Base-by-base conservation (phyloP, 306 rosid species). In the Inga oerstediana region DNA sequence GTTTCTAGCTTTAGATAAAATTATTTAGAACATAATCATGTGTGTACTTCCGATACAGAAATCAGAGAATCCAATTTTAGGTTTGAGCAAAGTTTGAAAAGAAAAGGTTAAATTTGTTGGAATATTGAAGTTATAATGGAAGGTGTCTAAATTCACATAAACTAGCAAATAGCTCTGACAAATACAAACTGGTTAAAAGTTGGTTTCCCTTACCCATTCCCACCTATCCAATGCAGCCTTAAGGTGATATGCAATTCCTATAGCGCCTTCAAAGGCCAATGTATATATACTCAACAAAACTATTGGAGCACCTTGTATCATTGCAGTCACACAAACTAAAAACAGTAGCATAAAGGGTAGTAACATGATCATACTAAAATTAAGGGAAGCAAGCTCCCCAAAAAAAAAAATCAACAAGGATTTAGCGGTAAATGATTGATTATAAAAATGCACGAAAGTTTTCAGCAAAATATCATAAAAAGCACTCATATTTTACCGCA, bases 401-500 rank as follows among this genome's bases (percentile, higher is more conserved):
- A 4, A 77, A 16, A 51, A n/a, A 54, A 56, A 62, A 4, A 11
- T 12, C 8, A 77, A n/a, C 65, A 77, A 58, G 56, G 56, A 59
- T 43, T 15, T 30, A 44, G 35, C 2, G 52, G 71, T 56, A 87
- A 30, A 41, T 7, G 69, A 66, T 56, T 79, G 24, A 66, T 65
- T 68, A 72, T 41, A 65, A 64, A 27, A 20, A 54, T 69, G 74
- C 37, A 72, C 58, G 62, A 76, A 79, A 58, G 27, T 16, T 70
- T 73, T 51, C 71, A 72, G 76, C 44, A 76, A 74, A 44, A 76
- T 24, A 27, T 72, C 62, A 76, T 34, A 39, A 46, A 52, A 13
- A 73, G 35, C 72, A 76, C 49, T 77, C 48, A 75, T 75, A 84
- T 15, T 41, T 79, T 92, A 96, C 99, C 92, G 97, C 98, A 90